Evolutionary conservation across 495 filamentous ascomycete genomes (phyloP).

Genomic region (Hypomontagnella monticulosa): DNA sequence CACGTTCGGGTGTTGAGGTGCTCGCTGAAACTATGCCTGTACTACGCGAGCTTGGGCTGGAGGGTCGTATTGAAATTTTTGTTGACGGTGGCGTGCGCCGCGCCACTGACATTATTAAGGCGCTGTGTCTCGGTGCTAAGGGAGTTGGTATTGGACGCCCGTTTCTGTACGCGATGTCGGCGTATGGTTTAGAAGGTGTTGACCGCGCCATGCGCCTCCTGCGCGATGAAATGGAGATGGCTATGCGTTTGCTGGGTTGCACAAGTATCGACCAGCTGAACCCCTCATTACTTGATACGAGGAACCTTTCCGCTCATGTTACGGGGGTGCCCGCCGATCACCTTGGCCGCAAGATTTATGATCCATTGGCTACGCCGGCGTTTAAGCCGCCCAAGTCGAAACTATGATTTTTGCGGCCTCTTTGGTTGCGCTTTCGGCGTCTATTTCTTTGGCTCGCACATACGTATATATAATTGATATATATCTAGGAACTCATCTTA

Average conservation of each 20-base stretch:
- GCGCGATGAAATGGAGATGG: constrained; percentile 99
- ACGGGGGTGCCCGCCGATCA: constrained; percentile 73
- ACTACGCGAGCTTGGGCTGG: constrained; percentile 80
- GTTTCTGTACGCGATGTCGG: constrained; percentile 95
- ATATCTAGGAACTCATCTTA: no score
- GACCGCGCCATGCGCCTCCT: constrained; percentile 93
- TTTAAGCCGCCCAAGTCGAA: constrained; percentile 52
- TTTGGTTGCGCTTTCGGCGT: no score
- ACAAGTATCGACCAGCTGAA: constrained; percentile 77
- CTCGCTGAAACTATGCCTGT: constrained; percentile 97
- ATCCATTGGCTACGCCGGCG: constrained; percentile 54
- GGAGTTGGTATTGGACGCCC: constrained; percentile 95
- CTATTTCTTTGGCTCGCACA: not conserved
- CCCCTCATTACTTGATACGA: constrained; percentile 78
- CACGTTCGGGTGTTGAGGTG: constrained; percentile 89
- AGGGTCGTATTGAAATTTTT: constrained; percentile 88
- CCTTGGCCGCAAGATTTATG: constrained; percentile 58
- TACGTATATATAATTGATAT: no score
- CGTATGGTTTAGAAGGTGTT: constrained; percentile 89
- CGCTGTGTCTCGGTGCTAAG: constrained; percentile 89
- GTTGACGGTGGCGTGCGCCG: constrained; percentile 91
- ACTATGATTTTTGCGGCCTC: constrained; percentile 27
- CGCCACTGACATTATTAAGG: constrained; percentile 95
- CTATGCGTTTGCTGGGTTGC: constrained; percentile 92
- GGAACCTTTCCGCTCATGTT: constrained; percentile 75